Base-by-base conservation (phyloP, 176 grass and related monocot species). In the Saccharum spontaneum region DNA sequence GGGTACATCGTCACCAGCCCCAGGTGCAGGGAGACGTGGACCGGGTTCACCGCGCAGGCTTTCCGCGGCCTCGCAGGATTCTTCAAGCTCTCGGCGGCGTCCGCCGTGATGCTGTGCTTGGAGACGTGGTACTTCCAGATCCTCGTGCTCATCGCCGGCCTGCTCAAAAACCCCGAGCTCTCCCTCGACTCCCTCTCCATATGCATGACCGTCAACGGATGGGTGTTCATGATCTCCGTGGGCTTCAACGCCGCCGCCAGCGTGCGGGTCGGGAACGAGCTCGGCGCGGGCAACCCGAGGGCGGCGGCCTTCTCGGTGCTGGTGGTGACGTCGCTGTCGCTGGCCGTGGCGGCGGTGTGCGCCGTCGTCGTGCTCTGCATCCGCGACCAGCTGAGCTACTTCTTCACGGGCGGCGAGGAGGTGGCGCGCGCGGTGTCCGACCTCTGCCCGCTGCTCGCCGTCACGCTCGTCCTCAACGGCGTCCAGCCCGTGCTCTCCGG, bases 111-210 rank as follows among this genome's bases (percentile, higher is more conserved):
- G 95, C 85, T 97, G 65, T 90, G 88, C 75, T 85, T 97, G 11
- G 95, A 97, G 87, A 82, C 84, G 6, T 97, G 95, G 95, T 94
- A 97, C 87, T 97, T 88, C 81, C 92, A 97, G 92, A 83, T 97
- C 80, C 65, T 94, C 81, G 84, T 97, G 73, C 92, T 97, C 78
- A 86, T 97, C 59, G 92, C 92, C 6, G 90, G 95, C 36, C 67
- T 94, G 82, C 90, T 97, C 24, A 87, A 90, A 11, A 75, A 93
- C 83, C 95, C 92, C 33, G 75, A 94, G 65, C 7, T 97, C 80
- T 82, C 92, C 10, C 95, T 97, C 3, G 92, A 94, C 88, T 79
- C 95, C 0, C 95, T 97, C 8, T 91, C 95, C 0, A 92, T 97
- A 13, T 94, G 95, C 50, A 55, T 55, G 50, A 55, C 50, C 17